Evolutionary conservation across 2,329 filamentous ascomycete species (phyloP), one percentile per base, ranked within the genome.

Genomic region (Ceratocystis alfenasii): DNA sequence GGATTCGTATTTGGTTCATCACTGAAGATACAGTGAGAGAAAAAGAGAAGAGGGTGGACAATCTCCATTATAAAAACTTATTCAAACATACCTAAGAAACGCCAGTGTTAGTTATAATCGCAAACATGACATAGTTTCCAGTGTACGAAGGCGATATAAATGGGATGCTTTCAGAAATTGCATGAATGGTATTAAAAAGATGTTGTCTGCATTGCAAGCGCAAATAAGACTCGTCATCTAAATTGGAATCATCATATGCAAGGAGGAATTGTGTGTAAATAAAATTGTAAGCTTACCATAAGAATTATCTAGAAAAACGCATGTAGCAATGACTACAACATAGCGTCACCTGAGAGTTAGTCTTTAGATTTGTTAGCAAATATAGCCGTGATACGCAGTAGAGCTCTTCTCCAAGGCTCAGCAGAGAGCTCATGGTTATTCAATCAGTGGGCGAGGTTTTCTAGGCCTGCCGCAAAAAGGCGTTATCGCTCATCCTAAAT

Each of bases 361-460:
- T 64, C 50, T 55, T 33, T 12, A 36, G 28, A 33, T 22, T 5
- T 57, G 25, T 59, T 59, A 59, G 55, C 28, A 59, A n/a, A 1
- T 17, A 33, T 36, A 2, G 5, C 55, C 17, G n/a, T 3, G 25
- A 59, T 17, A 20, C 15, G 2, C 4, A 59, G n/a, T 59, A 7
- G 28, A 10, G 15, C 12, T 45, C 20, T 44, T 46, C n/a, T 25
- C 46, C 28, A 48, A 17, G 33, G 20, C 12, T n/a, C 22, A 50
- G 7, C 46, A 60, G 28, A 50, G 46, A 53, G 28, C n/a, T 50
- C 41, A 63, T 44, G 20, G 55, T 28, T 33, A 22, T 65, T 44
- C 68, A 72, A 78, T 95, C 91, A 95, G 91, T 93, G 89, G 91
- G 89, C 90, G 86, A 95, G 91, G 92, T 95, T 96, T 96, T 95